phyloP scores from a whole-genome alignment of 352 stramenopile genomes.

The Phytophthora podocarpi region DNA sequence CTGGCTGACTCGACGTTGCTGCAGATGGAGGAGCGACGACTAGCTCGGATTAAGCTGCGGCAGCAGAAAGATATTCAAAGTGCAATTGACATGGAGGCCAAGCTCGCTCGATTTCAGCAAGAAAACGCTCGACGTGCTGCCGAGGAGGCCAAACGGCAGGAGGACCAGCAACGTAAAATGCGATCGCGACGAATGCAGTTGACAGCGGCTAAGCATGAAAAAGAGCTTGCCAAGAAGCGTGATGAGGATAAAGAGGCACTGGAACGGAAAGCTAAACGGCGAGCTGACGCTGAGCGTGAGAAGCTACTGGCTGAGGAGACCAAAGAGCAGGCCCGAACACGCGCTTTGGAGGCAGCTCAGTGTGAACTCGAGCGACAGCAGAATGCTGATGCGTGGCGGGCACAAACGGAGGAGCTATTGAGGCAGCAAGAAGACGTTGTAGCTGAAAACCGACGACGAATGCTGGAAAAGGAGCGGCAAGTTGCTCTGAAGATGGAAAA shows the following conservation, averaged over 20 bases:
- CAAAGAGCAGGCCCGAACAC: slow-evolving; percentile 36
- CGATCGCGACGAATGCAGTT: slow-evolving; percentile 48
- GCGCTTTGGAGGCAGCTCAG: slow-evolving; percentile 48
- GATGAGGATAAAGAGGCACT: slow-evolving; percentile 59
- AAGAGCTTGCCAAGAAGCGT: slow-evolving; percentile 66
- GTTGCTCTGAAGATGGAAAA: slow-evolving; percentile 66
- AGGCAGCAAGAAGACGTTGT: slow-evolving; percentile 69
- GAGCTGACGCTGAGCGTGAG: slow-evolving; percentile 60
- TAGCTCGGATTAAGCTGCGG: slow-evolving; percentile 70
- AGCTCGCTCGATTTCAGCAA: slow-evolving; percentile 67
- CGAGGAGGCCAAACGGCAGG: slow-evolving; percentile 59
- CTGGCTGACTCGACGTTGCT: slow-evolving; percentile 59
- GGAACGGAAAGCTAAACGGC: slow-evolving; percentile 39
- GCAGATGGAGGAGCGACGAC: slow-evolving; percentile 61
- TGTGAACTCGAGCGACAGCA: slow-evolving; percentile 59
- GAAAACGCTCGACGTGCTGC: slow-evolving; percentile 58
- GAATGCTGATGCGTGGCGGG: slow-evolving; percentile 74
- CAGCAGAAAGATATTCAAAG: slow-evolving; percentile 76
- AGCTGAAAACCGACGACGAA: slow-evolving; percentile 47
- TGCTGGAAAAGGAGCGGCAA: slow-evolving; percentile 71
- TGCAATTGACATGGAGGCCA: slow-evolving; percentile 82
- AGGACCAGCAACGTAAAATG: slow-evolving; percentile 67
- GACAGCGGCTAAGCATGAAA: slow-evolving; percentile 61
- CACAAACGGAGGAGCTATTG: slow-evolving; percentile 66
- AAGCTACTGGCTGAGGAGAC: slow-evolving; percentile 50